Base-by-base conservation (phyloP, 176 grass and related monocot genomes). In the Juncus effusus region DNA sequence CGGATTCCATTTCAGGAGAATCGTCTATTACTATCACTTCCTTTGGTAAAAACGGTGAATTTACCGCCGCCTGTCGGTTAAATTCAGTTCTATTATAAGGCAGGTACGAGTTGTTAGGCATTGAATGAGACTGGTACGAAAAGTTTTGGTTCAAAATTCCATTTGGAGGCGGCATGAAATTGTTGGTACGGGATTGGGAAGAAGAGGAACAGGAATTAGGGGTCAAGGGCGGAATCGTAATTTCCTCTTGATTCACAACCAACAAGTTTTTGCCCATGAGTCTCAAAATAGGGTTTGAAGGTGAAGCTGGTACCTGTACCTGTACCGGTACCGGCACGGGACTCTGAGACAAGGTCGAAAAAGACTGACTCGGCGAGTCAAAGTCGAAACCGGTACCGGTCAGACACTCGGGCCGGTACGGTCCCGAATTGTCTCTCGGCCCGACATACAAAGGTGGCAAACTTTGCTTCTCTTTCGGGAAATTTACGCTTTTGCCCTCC, bases 211-310 rank as follows among this genome's bases (percentile, higher is more conserved):
- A 78, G 55, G 85, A 84, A 78, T 36, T 69, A 58, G 85, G 63
- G 44, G 65, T 70, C 77, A 65, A 82, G 68, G 76, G 81, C 67
- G 85, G 85, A 4, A 40, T 14, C 56, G 67, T 41, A 74, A 61
- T 74, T 79, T 86, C 88, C 68, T 99, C 88, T 3, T 77, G 91
- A 76, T 87, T 99, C 80, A 87, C 84, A 75, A 99, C 88, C 77
- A 82, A 77, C 61, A 99, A 78, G 54, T 99, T 80, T 62, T 99
- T 99, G 70, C 88, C 94, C 94, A 99, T 99, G 62, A 99, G 72
- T 57, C 94, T 80, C 57, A 99, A 72, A 70, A 93, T 62, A 54
- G 83, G 85, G 77, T 86, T 99, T 60, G 90, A 67, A 35, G 77
- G 83, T 10, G 88, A 86, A 56, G 86, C 72, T 9, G 44, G 44